Evolutionary conservation across 73 alveolate genomes (phyloP).

Genomic region (Tetrahymena thermophila): DNA sequence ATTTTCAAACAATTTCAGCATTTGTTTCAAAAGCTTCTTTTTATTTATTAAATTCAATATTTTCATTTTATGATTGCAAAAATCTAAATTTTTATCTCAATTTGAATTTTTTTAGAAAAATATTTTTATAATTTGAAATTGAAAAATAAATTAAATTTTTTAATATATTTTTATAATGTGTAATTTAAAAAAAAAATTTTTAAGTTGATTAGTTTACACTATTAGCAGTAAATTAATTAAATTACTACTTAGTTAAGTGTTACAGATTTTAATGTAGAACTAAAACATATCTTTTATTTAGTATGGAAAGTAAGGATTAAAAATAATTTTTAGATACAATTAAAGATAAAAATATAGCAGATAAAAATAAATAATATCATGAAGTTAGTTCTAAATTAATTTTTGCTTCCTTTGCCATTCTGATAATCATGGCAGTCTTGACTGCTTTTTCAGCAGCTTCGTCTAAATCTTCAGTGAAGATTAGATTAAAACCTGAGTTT

Average conservation of each 20-base stretch:
- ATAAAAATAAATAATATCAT: not conserved
- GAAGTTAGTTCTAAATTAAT: constrained; percentile 37
- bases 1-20: too few relatives aligned
- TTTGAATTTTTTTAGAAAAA: too few relatives aligned
- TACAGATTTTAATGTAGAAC: not conserved
- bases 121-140: too few relatives aligned
- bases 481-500: constrained; percentile 60
- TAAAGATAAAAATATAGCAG: not conserved
- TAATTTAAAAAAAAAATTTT: too few relatives aligned
- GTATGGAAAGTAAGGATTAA: not conserved
- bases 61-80: too few relatives aligned
- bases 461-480: constrained; percentile 71
- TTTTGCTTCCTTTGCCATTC: constrained; percentile 40
- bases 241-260: not conserved
- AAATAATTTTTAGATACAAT: not conserved
- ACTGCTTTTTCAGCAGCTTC: constrained; percentile 72
- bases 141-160: too few relatives aligned
- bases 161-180: too few relatives aligned
- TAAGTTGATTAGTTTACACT: not conserved
- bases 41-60: too few relatives aligned
- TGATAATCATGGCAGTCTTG: constrained; percentile 43
- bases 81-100: too few relatives aligned
- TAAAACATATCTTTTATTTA: too few relatives aligned
- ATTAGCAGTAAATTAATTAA: not conserved
- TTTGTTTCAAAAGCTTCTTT: too few relatives aligned